A percentile compares a stretch with the other conserved stretches of the same genome.
Conservation (phyloP, 2,329 filamentous ascomycete species). For the Phialophora verrucosa region DNA sequence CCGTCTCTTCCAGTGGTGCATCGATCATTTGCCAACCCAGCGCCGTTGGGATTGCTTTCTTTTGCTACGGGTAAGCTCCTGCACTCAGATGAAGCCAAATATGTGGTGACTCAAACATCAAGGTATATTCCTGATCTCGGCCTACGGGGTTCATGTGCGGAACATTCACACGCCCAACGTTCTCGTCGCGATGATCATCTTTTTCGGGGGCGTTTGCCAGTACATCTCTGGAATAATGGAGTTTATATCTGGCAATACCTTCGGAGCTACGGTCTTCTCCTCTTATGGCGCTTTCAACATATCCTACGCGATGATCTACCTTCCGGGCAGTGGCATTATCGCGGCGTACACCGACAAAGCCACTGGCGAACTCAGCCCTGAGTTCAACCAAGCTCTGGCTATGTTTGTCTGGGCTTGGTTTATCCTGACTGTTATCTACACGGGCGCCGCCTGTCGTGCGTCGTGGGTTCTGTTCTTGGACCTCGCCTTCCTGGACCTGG, state of each 20-base stretch:
- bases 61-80: slow-evolving; percentile 44
- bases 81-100: background rate
- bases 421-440: slow-evolving; percentile 41
- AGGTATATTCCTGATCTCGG: slow-evolving; percentile 40
- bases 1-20: slow-evolving; percentile 42
- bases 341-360: slow-evolving; percentile 46
- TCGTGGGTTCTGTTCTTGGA: slow-evolving; percentile 41
- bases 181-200: slow-evolving; percentile 47
- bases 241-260: slow-evolving; percentile 40
- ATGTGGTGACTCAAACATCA: background rate
- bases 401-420: slow-evolving; percentile 44
- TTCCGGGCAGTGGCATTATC: slow-evolving; percentile 48
- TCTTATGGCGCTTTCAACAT: slow-evolving; percentile 51
- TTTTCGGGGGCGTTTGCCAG: slow-evolving; percentile 46
- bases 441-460: slow-evolving; percentile 38
- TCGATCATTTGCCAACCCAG: slow-evolving; percentile 42
- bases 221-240: slow-evolving; percentile 41
- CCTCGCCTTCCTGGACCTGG: slow-evolving; percentile 40
- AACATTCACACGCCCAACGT: slow-evolving; percentile 40
- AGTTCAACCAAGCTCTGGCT: slow-evolving; percentile 41
- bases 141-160: slow-evolving; percentile 39
- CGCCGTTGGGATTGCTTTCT: slow-evolving; percentile 46
- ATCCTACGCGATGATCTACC: slow-evolving; percentile 49
- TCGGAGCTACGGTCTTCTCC: slow-evolving; percentile 49
- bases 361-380: slow-evolving; percentile 36